phyloP scores from a whole-genome alignment of 345 rosid species.

The Eucalyptus paniculata region DNA sequence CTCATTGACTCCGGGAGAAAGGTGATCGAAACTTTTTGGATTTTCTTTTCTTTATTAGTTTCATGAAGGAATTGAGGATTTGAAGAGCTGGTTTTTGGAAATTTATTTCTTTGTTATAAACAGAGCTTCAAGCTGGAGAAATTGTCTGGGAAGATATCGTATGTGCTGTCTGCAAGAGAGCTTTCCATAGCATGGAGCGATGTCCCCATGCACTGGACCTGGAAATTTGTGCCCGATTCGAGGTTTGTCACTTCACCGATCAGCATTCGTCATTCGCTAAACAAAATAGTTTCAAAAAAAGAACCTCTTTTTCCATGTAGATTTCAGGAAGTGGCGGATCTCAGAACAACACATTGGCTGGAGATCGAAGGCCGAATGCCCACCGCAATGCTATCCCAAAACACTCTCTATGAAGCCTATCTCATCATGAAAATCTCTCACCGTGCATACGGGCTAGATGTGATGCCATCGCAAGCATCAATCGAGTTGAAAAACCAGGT shows the following conservation, averaged over 20 bases:
- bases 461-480: constrained; percentile 3
- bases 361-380: constrained; percentile 21
- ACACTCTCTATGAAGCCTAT: constrained; percentile 24
- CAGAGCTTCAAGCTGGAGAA: constrained; percentile 57
- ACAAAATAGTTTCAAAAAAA: neutral
- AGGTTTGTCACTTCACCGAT: constrained; percentile 12
- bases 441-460: constrained; percentile 24
- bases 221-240: constrained; percentile 38
- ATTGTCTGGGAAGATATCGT: constrained; percentile 38
- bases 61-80: neutral
- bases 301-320: neutral
- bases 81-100: neutral
- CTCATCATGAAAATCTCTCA: constrained; percentile 6
- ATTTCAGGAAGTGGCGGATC: constrained; percentile 24
- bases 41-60: neutral
- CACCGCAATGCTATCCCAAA: constrained; percentile 9
- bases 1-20: constrained; percentile 16
- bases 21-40: neutral
- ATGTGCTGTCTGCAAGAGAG: constrained; percentile 53
- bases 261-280: neutral
- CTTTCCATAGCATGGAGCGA: constrained; percentile 40
- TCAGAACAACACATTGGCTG: constrained; percentile 19
- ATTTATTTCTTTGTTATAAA: neutral
- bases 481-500: constrained; percentile 1
- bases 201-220: constrained; percentile 40